Base-by-base conservation (phyloP, 1,284 basidiomycete species). In the Cutaneotrichosporon cyanovorans region DNA sequence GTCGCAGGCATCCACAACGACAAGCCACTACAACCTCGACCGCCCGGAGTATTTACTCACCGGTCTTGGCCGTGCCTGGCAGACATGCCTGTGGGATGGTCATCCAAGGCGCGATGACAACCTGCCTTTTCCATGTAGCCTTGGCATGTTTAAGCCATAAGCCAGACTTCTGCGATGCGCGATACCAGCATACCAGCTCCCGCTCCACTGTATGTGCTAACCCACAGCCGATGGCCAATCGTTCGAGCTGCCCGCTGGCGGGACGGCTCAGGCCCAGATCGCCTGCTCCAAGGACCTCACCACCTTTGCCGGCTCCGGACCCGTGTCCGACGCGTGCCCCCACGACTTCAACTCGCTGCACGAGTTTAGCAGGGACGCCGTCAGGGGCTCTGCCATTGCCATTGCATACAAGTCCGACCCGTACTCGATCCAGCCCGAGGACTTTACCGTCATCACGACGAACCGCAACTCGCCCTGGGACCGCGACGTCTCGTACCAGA, bases 391-490 rank as follows among this genome's bases (percentile, higher is more conserved):
- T 18, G 51, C 35, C 9, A 33, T 86, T 31, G 81, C 77, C 3
- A 85, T 87, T 53, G 78, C 82, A 6, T 85, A 87, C 73, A 80
- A 83, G 61, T 57, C 61, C 48, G 73, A 85, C 57, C 75, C 73
- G 8, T 66, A 65, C 1, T 55, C 73, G 0, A 75, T 85, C 8
- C 62, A 78, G 55, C 83, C 82, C 0, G 77, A 77, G 39, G 82
- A 85, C 67, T 80, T 86, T 53, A 74, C 76, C 8, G 71, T 86
- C 22, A 85, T 86, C 69, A 81, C 78, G 49, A 76, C 82, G 25
- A 85, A 85, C 63, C 79, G 83, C 25, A 80, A 78, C 1, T 85
- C 83, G 55, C 81, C 84, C 0, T 85, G 80, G 81, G 72, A 71
- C 39, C 75, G 79, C 22, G 55, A 60, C 16, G 84, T 82, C n/a